Evolutionary conservation across 176 grass and related monocot species (phyloP).

Genomic region (Oryza punctata): DNA sequence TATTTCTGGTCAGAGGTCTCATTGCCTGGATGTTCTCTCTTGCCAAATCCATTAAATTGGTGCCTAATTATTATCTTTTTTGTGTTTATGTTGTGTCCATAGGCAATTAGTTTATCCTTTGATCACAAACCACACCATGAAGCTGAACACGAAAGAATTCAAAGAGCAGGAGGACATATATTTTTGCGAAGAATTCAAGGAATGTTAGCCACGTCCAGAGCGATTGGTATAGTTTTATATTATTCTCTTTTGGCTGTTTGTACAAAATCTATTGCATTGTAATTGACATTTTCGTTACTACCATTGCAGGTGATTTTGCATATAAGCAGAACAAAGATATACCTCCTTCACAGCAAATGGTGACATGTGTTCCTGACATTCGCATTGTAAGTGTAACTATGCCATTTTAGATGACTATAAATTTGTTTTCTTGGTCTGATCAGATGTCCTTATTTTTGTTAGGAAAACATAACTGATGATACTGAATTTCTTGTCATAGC

Average conservation of each 20-base stretch:
- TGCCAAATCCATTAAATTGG: not conserved
- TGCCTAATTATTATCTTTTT: not conserved
- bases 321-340: constrained; percentile 15
- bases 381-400: not conserved
- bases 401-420: not conserved
- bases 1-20: constrained; percentile 11
- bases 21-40: not conserved
- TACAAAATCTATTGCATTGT: constrained; percentile 1
- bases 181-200: not conserved
- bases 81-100: constrained; percentile 18
- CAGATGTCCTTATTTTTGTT: not conserved
- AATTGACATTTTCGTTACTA: not conserved
- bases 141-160: not conserved
- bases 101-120: constrained; percentile 23
- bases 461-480: constrained; percentile 41
- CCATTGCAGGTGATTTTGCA: constrained; percentile 19
- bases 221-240: constrained; percentile 27
- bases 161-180: not conserved
- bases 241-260: not conserved
- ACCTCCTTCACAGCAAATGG: not conserved
- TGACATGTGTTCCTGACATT: constrained; percentile 36
- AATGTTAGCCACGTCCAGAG: not conserved
- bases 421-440: not conserved
- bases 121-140: constrained; percentile 2
- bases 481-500: constrained; percentile 45